Conservation (phyloP, 2,329 filamentous ascomycete genomes). For the Hymenoscyphus albidus region DNA sequence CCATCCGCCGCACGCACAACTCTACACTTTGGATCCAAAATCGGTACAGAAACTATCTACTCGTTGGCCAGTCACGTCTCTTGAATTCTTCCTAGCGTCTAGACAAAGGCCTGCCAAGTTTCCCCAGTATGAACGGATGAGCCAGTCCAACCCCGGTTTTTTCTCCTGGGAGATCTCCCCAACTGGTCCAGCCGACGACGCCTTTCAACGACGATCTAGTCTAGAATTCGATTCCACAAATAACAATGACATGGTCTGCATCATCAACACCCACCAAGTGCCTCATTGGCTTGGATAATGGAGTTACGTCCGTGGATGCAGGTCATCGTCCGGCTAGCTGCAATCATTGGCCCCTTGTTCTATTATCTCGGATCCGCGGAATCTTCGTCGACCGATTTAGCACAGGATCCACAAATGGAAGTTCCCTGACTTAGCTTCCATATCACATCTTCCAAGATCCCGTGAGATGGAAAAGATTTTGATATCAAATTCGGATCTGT, state of each 20-base stretch:
- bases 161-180: neutral
- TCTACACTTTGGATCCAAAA: neutral
- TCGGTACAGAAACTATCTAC: neutral
- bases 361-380: neutral
- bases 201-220: neutral
- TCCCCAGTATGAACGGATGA: conserved; percentile 1
- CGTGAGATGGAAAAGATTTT: neutral
- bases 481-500: neutral
- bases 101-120: conserved; percentile 1
- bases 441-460: too few species aligned
- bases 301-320: neutral
- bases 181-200: neutral
- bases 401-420: neutral
- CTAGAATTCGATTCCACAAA: neutral
- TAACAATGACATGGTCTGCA: neutral
- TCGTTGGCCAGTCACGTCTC: neutral
- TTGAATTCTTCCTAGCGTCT: neutral
- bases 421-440: neutral
- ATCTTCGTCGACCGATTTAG: neutral
- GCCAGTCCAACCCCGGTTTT: neutral
- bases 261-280: neutral
- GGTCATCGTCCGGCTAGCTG: neutral
- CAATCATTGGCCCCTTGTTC: neutral
- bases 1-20: neutral
- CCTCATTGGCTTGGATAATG: neutral